Conservation (phyloP, 2,329 filamentous ascomycete species). For the Cytospora schulzeri region DNA sequence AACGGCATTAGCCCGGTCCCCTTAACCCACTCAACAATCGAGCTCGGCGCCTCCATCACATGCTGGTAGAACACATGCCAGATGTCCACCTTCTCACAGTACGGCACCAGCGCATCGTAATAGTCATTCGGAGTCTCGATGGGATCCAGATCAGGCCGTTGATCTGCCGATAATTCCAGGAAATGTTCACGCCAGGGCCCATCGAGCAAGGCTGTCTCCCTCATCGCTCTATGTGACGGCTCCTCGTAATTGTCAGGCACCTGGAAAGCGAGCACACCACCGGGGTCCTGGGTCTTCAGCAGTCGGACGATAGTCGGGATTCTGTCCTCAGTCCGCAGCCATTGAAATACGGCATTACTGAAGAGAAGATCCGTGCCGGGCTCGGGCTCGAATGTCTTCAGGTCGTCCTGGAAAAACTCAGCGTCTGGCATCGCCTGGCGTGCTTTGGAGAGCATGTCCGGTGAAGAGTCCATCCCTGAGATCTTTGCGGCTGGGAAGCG, state of each 20-base stretch:
- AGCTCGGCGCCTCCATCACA: conserved; percentile 47
- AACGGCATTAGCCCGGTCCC: conserved; percentile 59
- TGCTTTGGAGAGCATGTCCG: conserved; percentile 58
- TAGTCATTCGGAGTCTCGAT: conserved; percentile 50
- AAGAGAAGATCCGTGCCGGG: conserved; percentile 49
- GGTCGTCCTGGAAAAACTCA: conserved; percentile 50
- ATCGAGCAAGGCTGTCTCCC: conserved; percentile 41
- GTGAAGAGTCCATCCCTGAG: conserved; percentile 56
- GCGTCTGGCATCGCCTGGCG: conserved; percentile 42
- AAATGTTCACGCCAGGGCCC: conserved; percentile 31
- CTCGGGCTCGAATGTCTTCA: conserved; percentile 43
- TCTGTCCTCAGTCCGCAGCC: conserved; percentile 49
- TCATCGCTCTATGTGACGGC: conserved; percentile 54
- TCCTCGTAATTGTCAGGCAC: conserved; percentile 51
- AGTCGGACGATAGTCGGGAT: conserved; percentile 48
- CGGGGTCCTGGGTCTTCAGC: conserved; percentile 42
- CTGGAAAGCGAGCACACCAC: conserved; percentile 57
- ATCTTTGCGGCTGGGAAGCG: conserved; percentile 51
- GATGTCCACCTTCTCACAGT: conserved; percentile 48
- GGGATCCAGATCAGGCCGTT: conserved; percentile 44
- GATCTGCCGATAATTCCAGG: conserved; percentile 31
- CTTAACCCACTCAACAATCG: conserved; percentile 62
- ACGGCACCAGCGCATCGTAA: conserved; percentile 51
- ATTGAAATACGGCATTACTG: conserved; percentile 62
- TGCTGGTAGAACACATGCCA: conserved; percentile 60